Conservation (phyloP, 2,329 filamentous ascomycete species). For the Penicillium sp. region DNA sequence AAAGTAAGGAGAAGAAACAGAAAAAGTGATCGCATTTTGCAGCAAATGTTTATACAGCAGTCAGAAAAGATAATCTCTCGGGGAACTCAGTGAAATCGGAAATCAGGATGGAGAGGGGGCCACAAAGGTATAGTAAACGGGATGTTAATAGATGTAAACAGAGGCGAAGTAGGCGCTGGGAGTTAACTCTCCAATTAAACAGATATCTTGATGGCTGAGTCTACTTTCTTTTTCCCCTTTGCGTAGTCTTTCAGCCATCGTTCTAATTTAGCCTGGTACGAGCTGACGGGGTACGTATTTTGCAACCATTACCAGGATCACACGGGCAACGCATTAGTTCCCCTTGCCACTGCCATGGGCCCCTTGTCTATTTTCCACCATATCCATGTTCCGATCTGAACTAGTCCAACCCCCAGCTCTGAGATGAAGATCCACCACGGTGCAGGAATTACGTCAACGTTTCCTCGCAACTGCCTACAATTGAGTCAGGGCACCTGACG, state of each 20-base stretch:
- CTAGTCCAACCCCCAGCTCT: not conserved
- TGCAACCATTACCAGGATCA: not conserved
- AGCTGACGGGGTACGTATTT: conserved; percentile 2
- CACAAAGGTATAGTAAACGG: not conserved
- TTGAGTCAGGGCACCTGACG: not conserved
- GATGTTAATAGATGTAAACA: not conserved
- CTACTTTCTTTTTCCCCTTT: not conserved
- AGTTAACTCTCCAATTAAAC: not conserved
- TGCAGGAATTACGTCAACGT: not conserved
- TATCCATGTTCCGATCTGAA: not conserved
- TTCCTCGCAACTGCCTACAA: not conserved
- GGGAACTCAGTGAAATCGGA: not conserved
- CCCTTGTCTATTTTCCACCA: not conserved
- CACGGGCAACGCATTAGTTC: not conserved
- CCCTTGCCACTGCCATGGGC: not conserved
- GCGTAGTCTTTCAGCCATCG: not conserved
- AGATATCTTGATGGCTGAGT: not conserved
- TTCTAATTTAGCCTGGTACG: conserved; percentile 3
- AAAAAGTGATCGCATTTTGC: conserved; percentile 3
- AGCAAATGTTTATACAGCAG: not conserved
- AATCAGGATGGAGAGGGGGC: not conserved
- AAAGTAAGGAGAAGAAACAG: not conserved
- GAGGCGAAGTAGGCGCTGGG: not conserved
- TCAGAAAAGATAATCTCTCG: not conserved
- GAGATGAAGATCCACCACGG: not conserved